Evolutionary conservation across 805 yeast species (phyloP), one percentile per base, ranked within the genome.

Genomic region (Tetrapisispora pingtungensis): DNA sequence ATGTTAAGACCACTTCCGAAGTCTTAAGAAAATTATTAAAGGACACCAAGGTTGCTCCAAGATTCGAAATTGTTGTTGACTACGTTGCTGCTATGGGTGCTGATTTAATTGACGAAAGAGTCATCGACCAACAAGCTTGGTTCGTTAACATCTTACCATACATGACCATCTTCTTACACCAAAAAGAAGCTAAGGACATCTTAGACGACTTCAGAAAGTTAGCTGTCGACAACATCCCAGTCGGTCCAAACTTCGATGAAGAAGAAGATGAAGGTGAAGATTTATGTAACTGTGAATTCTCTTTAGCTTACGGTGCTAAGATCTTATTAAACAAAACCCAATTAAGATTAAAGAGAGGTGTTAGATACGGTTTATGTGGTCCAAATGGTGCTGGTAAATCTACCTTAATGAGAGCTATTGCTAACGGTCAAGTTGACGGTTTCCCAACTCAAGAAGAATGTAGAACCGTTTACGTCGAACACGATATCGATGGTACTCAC

Each of bases 311-410:
- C 74, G 99, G 98, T 90, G 98, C 98, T 67, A 93, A 93, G 86
- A 93, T 93, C 80, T 80, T 93, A 77, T 87, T 93, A 74, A 93
- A 93, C 90, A 90, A 93, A 76, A 93, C 98, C 61, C 97, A 90
- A 78, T 81, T 93, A 71, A 88, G 98, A 77, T 84, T 93, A 70
- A 88, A 87, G 88, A 83, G 96, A 79, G 93, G 84, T 76, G 89
- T 97, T 78, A 86, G 98, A 78, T 93, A 93, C 73, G 98, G 98
- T 90, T 75, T 83, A 64, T 84, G 93, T 78, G 97, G 97, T 76
- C 97, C 97, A 69, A 89, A 89, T 77, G 97, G 97, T 86, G 96
- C 97, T 69, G 97, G 97, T 84, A 90, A 90, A 75, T 90, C 97
- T 57, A 90, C 97, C 58, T 80, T 89, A 71, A 89, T 93, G 95